phyloP scores from a whole-genome alignment of 352 stramenopile genomes.

The Pilasporangium apinafurcum region DNA sequence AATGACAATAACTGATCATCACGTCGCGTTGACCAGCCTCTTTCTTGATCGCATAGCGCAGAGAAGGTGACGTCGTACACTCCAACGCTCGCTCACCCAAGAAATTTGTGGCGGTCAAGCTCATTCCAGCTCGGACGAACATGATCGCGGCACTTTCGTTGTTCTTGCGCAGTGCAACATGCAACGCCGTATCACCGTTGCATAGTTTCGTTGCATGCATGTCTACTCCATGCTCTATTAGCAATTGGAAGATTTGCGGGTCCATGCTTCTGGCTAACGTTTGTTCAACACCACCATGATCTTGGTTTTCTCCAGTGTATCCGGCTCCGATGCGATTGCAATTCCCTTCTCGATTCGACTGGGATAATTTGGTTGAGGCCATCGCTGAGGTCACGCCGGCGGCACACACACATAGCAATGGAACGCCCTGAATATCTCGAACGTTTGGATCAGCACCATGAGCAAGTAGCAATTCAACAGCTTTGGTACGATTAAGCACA shows the following conservation, averaged over 20 bases:
- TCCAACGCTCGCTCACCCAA: constrained; percentile 68
- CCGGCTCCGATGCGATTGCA: constrained; percentile 14
- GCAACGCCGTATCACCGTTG: constrained; percentile 69
- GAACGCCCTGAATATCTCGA: constrained; percentile 52
- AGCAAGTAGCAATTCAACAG: constrained; percentile 47
- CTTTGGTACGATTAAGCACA: constrained; percentile 56
- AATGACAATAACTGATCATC: constrained; percentile 86
- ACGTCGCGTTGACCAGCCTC: constrained; percentile 75
- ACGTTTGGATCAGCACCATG: constrained; percentile 54
- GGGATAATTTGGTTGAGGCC: too few species aligned
- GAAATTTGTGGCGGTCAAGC: constrained; percentile 52
- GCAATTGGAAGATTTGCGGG: constrained; percentile 41
- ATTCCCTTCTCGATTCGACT: constrained; percentile 3
- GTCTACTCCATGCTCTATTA: constrained; percentile 42
- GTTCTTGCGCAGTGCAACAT: constrained; percentile 62
- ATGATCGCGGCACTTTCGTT: constrained; percentile 63
- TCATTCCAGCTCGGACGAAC: constrained; percentile 64
- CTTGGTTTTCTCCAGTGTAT: constrained; percentile 14
- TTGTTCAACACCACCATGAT: constrained; percentile 11
- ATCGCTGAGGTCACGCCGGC: constrained; percentile 27
- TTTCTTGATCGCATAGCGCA: constrained; percentile 84
- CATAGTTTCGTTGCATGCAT: constrained; percentile 42
- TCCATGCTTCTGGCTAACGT: constrained; percentile 33
- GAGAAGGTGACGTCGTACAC: constrained; percentile 48
- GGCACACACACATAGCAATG: constrained; percentile 60